Conservation (phyloP, 768 basidiomycete species). For the Tylopilus intermedius region DNA sequence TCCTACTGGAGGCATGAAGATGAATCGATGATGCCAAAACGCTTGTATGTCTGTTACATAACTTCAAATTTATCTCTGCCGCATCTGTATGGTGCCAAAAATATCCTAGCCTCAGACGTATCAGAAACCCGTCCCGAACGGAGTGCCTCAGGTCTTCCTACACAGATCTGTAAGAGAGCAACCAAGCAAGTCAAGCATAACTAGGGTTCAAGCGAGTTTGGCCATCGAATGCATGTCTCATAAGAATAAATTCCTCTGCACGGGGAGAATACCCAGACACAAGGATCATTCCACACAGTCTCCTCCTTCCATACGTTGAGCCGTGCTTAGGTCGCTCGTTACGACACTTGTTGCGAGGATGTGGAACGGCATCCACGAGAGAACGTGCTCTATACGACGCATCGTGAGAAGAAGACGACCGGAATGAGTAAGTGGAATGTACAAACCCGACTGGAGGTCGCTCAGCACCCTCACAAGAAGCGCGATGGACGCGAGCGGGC, state of each 20-base stretch:
- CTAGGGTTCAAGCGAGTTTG: background rate
- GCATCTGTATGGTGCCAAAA: background rate
- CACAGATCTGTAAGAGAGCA: background rate
- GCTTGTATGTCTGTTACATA: background rate
- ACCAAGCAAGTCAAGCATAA: constrained; percentile 1
- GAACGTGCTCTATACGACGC: constrained; percentile 22
- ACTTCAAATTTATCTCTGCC: background rate
- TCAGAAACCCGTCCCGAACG: background rate
- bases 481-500: constrained; percentile 68
- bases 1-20: background rate
- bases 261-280: constrained; percentile 8
- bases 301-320: constrained; percentile 58
- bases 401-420: constrained; percentile 8
- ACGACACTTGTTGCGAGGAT: constrained; percentile 69
- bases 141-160: background rate
- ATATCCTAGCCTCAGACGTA: background rate
- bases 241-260: constrained; percentile 4
- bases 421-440: background rate
- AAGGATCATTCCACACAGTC: constrained; percentile 16
- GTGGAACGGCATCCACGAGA: constrained; percentile 52
- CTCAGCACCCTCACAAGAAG: constrained; percentile 61
- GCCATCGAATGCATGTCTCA: constrained; percentile 14
- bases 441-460: constrained; percentile 50
- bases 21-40: background rate
- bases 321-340: constrained; percentile 71